Base-by-base conservation (phyloP, 345 rosid genomes). In the Salix brachista region DNA sequence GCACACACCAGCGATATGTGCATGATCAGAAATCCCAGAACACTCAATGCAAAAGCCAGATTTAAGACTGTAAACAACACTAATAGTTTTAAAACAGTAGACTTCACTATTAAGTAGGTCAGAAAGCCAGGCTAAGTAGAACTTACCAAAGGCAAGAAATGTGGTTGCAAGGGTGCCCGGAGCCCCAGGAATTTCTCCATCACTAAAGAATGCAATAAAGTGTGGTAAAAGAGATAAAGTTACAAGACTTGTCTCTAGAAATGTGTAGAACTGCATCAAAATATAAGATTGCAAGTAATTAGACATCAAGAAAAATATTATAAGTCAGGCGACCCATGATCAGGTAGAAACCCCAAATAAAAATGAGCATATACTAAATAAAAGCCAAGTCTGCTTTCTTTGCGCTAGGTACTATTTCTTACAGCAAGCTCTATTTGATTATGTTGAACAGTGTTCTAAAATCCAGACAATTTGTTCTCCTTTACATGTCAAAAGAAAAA, bases 161-260 rank as follows among this genome's bases (percentile, higher is more conserved):
- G 99, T 96, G 58, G 97, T 89, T 18, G 98, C 99, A 56, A 96
- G 97, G 23, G 93, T 89, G 81, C 97, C 90, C 1, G 98, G 98
- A 7, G 97, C 88, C 67, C 97, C 98, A 21, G 98, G 97, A 81
- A 96, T 92, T 83, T 96, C 99, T 79, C 86, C 95, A 52, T 96
- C 99, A 37, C 91, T 89, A 85, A 93, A 96, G 82, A 96, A 93
- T 9, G 96, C 92, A 72, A 96, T 81, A 83, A 96, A 93, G 81
- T 92, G 91, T 34, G 97, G 99, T 87, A 93, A 83, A 61, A 96
- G 84, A 25, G 94, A 90, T 82, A 92, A 69, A 69, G 97, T 91
- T 76, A 93, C 98, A 3, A 96, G 90, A 72, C 80, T 93, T 75
- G 99, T 94, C 91, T 96, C 99, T 11, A 94, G 84, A 83, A 96